Conservation (phyloP, 139 green algal species). For the Pycnococcus provasolii region DNA sequence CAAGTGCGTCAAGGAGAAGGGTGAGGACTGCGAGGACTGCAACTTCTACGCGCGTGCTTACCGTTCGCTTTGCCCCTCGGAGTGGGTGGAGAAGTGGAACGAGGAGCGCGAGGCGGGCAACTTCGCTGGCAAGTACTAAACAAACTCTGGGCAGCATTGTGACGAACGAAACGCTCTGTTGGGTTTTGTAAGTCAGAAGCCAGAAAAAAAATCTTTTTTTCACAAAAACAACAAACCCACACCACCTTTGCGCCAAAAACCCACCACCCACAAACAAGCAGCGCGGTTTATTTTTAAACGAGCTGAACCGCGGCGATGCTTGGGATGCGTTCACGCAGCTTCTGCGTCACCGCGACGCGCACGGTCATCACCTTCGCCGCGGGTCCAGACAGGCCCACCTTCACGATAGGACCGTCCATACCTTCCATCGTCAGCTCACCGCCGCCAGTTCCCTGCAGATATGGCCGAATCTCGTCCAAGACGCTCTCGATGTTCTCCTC, state of each 20-base stretch:
- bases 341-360: slow-evolving; percentile 95
- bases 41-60: slow-evolving; percentile 60
- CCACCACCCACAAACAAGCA: no score
- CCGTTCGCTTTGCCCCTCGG: slow-evolving; percentile 65
- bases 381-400: slow-evolving; percentile 80
- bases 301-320: slow-evolving; percentile 93
- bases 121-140: slow-evolving; percentile 45
- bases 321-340: slow-evolving; percentile 95
- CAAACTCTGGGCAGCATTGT: background rate
- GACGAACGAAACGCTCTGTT: no score
- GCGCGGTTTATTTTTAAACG: slow-evolving; percentile 40
- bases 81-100: slow-evolving; percentile 66
- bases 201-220: no score
- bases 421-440: slow-evolving; percentile 74
- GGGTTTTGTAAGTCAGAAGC: background rate
- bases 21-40: slow-evolving; percentile 57
- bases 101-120: slow-evolving; percentile 47
- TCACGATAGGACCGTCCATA: slow-evolving; percentile 86
- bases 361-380: slow-evolving; percentile 91
- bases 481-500: slow-evolving; percentile 44
- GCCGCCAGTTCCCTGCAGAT: slow-evolving; percentile 88
- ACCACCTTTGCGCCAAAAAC: no score
- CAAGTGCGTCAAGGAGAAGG: slow-evolving; percentile 63
- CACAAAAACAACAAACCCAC: no score
- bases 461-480: slow-evolving; percentile 70